Conservation (phyloP, 768 basidiomycete species). For the Hericium coralloides region DNA sequence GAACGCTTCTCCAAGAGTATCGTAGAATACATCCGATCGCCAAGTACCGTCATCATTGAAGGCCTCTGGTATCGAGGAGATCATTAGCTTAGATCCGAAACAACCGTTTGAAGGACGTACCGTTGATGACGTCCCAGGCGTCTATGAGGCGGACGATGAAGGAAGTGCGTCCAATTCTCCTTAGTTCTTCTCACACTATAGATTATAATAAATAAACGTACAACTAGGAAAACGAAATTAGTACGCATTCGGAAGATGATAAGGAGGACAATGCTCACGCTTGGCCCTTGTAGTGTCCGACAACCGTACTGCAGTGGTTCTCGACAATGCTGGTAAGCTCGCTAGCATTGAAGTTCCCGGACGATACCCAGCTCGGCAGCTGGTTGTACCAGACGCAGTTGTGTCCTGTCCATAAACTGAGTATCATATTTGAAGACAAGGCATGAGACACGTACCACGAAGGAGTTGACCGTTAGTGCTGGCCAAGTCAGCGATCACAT, state of each 20-base stretch:
- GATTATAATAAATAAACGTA: not conserved
- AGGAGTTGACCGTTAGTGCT: conserved; percentile 38
- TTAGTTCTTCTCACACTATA: no score
- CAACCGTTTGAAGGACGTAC: conserved; percentile 6
- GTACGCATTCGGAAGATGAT: conserved; percentile 2
- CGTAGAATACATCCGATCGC: conserved; percentile 44
- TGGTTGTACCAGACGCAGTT: conserved; percentile 39
- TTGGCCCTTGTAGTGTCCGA: conserved; percentile 31
- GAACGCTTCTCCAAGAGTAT: conserved; percentile 38
- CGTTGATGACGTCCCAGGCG: conserved; percentile 48
- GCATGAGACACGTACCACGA: conserved; percentile 23
- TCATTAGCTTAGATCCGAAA: not conserved
- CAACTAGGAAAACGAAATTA: not conserved
- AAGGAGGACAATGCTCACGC: conserved; percentile 20
- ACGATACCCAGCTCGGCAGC: conserved; percentile 30
- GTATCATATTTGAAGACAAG: not conserved
- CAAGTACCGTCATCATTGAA: conserved; percentile 56
- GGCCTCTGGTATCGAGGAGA: conserved; percentile 22
- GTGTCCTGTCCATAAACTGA: conserved; percentile 16
- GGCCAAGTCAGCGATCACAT: conserved; percentile 36
- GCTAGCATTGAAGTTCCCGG: conserved; percentile 21
- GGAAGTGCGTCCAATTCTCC: conserved; percentile 7
- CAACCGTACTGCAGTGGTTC: conserved; percentile 27
- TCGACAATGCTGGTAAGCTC: conserved; percentile 24
- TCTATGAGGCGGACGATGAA: conserved; percentile 17